Percentiles rank a stretch among this genome's conserved stretches.
These are phyloP conservation scores for Dorcoceras hygrometricum DNA, from an alignment of 257 asterid species.

Conservation along the genomic window DNA sequence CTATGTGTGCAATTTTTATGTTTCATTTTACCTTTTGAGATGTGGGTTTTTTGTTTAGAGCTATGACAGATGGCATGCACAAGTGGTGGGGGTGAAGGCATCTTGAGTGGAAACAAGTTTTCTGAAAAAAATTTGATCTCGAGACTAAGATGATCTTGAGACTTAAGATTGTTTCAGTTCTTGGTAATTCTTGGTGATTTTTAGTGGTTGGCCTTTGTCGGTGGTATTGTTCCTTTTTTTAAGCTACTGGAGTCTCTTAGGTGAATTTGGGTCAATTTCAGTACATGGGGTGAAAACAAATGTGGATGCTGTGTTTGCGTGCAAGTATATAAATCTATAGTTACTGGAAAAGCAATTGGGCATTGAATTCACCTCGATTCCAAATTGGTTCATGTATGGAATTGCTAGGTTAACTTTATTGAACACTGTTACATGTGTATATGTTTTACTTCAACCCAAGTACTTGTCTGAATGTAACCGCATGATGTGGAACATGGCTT, in stretches of 20 bases:
- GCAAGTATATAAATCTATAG: constrained; percentile 15
- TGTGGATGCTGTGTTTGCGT: neutral
- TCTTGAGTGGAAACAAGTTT: constrained; percentile 3
- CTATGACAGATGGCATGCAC: constrained; percentile 21
- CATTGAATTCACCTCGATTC: constrained; percentile 17
- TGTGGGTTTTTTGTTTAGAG: constrained; percentile 19
- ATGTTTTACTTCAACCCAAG: constrained; percentile 5
- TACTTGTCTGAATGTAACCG: neutral
- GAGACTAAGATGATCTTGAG: constrained; percentile 24
- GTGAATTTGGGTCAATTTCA: constrained; percentile 6
- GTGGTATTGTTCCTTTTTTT: constrained; percentile 22
- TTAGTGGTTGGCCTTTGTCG: constrained; percentile 8
- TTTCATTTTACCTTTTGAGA: constrained; percentile 15
- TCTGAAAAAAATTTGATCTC: constrained; percentile 6
- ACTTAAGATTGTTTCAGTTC: constrained; percentile 4
- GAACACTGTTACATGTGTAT: constrained; percentile 8
- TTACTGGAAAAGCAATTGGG: constrained; percentile 16
- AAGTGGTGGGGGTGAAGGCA: constrained; percentile 16
- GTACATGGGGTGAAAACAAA: constrained; percentile 1
- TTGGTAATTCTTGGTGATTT: neutral
- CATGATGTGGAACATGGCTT: neutral
- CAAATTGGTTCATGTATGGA: constrained; percentile 16
- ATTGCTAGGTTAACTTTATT: constrained; percentile 23
- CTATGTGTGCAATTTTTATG: neutral
- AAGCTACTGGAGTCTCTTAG: constrained; percentile 5